Evolutionary conservation across 768 basidiomycete genomes (phyloP).

Genomic region (Leccinum variicolor): DNA sequence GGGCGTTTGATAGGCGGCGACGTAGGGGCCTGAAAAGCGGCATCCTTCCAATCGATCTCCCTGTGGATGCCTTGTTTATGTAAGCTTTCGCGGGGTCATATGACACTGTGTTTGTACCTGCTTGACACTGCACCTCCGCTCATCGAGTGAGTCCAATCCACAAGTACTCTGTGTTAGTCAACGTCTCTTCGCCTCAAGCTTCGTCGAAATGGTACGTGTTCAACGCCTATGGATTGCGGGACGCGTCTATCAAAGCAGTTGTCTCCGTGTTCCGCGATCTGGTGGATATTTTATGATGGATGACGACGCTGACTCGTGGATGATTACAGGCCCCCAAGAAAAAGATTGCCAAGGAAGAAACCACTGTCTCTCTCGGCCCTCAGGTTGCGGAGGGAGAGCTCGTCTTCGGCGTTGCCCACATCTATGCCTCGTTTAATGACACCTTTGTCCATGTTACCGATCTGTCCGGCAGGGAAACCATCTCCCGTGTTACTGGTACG

Average conservation of each 20-base stretch:
- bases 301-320: slow-evolving; percentile 47
- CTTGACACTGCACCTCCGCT: slow-evolving; percentile 13
- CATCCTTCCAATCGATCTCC: too few relatives aligned
- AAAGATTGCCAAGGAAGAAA: slow-evolving; percentile 77
- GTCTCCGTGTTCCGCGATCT: not conserved
- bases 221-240: not conserved
- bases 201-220: slow-evolving; percentile 37
- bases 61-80: too few relatives aligned
- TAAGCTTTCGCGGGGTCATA: not conserved
- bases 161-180: slow-evolving; percentile 4
- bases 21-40: too few relatives aligned
- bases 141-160: slow-evolving; percentile 1
- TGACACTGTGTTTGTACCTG: slow-evolving; percentile 12
- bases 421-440: slow-evolving; percentile 99
- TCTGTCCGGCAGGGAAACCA: slow-evolving; percentile 98
- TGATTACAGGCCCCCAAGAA: slow-evolving; percentile 78
- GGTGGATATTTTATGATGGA: slow-evolving; percentile 39
- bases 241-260: not conserved
- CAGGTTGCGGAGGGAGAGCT: slow-evolving; percentile 95
- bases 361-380: slow-evolving; percentile 88
- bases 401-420: slow-evolving; percentile 98
- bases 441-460: slow-evolving; percentile 99
- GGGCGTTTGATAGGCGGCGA: too few relatives aligned
- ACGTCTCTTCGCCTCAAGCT: slow-evolving; percentile 26
- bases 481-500: slow-evolving; percentile 94